Evolutionary conservation across 129 eudicot species (phyloP), one percentile per base, ranked within the genome.

Genomic region (Flaveria brownii): DNA sequence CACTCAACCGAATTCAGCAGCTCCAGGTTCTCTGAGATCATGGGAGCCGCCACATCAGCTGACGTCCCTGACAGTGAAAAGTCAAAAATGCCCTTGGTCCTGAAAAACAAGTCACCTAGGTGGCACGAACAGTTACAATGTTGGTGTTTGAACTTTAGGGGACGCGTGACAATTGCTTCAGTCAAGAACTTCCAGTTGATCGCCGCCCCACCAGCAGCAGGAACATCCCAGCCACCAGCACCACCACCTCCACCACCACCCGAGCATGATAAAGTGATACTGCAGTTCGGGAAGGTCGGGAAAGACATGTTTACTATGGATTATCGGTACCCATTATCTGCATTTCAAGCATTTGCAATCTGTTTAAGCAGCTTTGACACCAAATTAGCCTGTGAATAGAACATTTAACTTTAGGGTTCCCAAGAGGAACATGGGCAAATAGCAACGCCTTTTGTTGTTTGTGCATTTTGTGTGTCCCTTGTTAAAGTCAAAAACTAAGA

Each of bases 61-160:
- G 91, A 85, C 1, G 61, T 74, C 42, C 79, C 83, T 3, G 96
- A 79, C 26, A 88, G 86, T 4, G 88, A 74, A 42, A 89, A 85
- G 86, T 49, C 83, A 0, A 88, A 79, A 68, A 9, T 75, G 73
- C 96, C 97, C 46, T 73, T 91, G 86, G 86, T 91, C 30, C 72
- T 91, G 28, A 91, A 91, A 78, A 91, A 91, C 89, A 91, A 91
- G 86, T 84, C 97, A 1, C 97, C 97, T 9, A 80, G 97, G 71
- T 91, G 96, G 96, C 96, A 91, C 46, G 96, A 91, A 56, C 97
- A 91, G 85, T 73, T 91, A 73, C 97, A 91, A 75, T 91, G 97
- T 50, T 91, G 97, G 97, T 91, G 97, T 77, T 70, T 91, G 52
- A 91, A 91, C 77, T 88, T 91, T 15, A 80, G 88, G 25, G 97